These are phyloP conservation scores for Calonectria henricotiae DNA, from an alignment of 2,329 filamentous ascomycete species.

Conservation along the genomic window DNA sequence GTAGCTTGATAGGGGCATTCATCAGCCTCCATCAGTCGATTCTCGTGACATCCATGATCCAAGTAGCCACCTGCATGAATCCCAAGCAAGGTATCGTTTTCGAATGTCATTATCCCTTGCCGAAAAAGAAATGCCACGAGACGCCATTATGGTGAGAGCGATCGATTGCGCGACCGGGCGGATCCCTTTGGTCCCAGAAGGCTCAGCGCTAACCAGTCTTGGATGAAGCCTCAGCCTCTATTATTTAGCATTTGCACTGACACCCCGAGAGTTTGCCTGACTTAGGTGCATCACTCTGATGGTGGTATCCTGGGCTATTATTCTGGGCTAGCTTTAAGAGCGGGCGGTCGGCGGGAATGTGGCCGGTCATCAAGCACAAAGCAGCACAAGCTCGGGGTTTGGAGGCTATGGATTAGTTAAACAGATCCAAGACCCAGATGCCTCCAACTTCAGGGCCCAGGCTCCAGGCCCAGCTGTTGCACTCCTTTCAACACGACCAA, in stretches of 20 bases:
- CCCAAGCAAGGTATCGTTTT: neutral
- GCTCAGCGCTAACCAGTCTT: neutral
- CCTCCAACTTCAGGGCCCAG: neutral
- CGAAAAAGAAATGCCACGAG: neutral
- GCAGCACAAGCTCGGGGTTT: neutral
- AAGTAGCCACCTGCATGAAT: neutral
- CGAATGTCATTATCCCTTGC: neutral
- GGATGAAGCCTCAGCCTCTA: neutral
- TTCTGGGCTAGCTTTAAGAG: neutral
- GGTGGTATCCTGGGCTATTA: neutral
- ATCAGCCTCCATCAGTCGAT: neutral
- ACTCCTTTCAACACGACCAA: neutral
- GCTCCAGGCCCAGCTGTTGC: neutral
- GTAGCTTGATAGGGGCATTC: neutral
- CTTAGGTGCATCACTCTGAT: neutral
- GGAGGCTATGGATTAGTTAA: neutral
- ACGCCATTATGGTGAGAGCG: neutral
- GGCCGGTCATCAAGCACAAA: neutral
- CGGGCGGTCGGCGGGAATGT: slow-evolving; percentile 9
- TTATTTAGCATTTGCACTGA: neutral
- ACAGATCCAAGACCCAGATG: neutral
- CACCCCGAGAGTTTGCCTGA: neutral
- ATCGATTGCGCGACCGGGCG: neutral
- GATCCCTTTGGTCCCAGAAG: neutral
- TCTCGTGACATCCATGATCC: neutral